Evolutionary conservation across 331 rosid genomes (phyloP).

Genomic region (Acacia concinna): DNA sequence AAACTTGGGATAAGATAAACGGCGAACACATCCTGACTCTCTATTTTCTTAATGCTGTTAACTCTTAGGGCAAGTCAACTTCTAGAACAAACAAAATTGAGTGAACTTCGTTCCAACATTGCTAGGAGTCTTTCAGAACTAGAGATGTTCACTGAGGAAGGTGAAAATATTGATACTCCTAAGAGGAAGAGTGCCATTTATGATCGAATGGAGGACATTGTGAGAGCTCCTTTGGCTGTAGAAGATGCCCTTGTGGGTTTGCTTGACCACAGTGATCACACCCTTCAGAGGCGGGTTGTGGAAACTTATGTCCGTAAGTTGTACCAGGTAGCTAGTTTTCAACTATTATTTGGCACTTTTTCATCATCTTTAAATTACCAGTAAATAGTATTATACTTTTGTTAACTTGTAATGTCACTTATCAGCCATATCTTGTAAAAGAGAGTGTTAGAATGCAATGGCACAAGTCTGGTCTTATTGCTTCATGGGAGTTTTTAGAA

Average conservation of each 20-base stretch:
- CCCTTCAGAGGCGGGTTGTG: constrained; percentile 97
- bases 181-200: constrained; percentile 97
- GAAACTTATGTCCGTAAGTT: constrained; percentile 93
- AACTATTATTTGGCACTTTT: constrained; percentile 1
- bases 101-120: constrained; percentile 94
- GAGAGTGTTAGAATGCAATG: constrained; percentile 99
- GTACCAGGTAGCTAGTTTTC: constrained; percentile 67
- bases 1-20: no score
- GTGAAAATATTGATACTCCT: constrained; percentile 99
- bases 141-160: constrained; percentile 99
- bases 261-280: constrained; percentile 98
- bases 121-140: constrained; percentile 99
- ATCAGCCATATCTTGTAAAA: constrained; percentile 96
- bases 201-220: constrained; percentile 98
- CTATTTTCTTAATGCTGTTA: constrained; percentile 61
- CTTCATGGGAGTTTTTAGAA: constrained; percentile 92
- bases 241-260: constrained; percentile 99
- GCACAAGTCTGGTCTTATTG: constrained; percentile 96
- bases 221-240: constrained; percentile 94
- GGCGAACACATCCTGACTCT: constrained; percentile 10
- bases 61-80: constrained; percentile 98
- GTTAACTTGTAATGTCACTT: constrained; percentile 36
- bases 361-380: background rate
- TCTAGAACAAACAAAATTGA: constrained; percentile 93
- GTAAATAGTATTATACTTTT: constrained; percentile 27